These are phyloP conservation scores for Skeletonema marinoi DNA, from an alignment of 108 stramenopile species.

Conservation along the genomic window DNA sequence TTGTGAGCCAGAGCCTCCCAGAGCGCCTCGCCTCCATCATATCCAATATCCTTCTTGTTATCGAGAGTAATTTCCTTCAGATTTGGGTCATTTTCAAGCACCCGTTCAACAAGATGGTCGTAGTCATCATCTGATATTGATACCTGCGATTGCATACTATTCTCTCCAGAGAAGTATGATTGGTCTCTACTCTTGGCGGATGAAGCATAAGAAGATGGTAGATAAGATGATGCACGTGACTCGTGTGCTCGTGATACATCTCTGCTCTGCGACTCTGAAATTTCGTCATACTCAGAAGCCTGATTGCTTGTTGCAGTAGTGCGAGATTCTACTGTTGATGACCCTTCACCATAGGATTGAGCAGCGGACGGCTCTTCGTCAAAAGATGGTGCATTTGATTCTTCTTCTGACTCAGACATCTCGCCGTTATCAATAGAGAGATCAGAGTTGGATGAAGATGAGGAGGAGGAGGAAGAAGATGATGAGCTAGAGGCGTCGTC, in stretches of 20 bases:
- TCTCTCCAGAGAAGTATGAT: background rate
- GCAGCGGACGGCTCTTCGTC: background rate
- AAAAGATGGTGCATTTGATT: background rate
- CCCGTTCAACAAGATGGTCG: background rate
- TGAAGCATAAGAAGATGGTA: background rate
- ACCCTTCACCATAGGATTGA: background rate
- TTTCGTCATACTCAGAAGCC: background rate
- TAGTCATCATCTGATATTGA: background rate
- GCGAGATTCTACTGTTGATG: background rate
- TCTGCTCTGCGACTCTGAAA: background rate
- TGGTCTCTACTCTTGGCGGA: background rate
- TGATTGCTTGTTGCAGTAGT: background rate
- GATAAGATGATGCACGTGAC: background rate
- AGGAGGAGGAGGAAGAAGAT: background rate
- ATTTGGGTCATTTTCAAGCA: slow-evolving; percentile 1
- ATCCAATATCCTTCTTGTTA: background rate
- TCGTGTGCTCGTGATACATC: background rate
- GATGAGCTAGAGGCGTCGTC: background rate
- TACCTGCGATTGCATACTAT: background rate
- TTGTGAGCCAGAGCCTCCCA: slow-evolving; percentile 5
- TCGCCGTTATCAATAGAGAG: background rate
- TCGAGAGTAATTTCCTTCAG: background rate
- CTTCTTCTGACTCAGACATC: background rate
- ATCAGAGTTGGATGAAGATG: background rate
- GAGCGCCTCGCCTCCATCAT: background rate